Evolutionary conservation across 1,139 yeast species (phyloP), one percentile per base, ranked within the genome.

Genomic region (Yamadazyma oceani): DNA sequence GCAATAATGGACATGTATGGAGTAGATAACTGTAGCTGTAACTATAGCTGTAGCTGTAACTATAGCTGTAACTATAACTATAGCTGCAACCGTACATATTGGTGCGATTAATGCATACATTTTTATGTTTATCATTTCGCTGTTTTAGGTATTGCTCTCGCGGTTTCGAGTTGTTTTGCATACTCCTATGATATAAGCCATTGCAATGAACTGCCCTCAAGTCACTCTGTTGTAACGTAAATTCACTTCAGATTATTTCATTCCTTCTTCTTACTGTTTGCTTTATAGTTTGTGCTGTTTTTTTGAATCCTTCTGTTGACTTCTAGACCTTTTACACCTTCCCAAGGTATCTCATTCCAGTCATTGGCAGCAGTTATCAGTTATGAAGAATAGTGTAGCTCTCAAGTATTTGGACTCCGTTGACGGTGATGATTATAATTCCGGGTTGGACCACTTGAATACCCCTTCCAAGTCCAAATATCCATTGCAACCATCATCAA

Each of bases 401-500:
- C 50, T 60, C 34, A 52, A 60, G 48, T 66, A 66, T 41, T 51
- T 66, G 36, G 68, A 63, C 34, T 50, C 65, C 3, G 50, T 66
- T 23, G 55, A 55, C 33, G 63, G 60, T 41, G 24, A 48, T 41
- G 36, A 35, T 16, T 16, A 30, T 16, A 11, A 16, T 12, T 16
- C 13, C 12, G 21, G 21, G 8, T 19, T 19, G 21, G 21, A 19
- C 8, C 21, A 27, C 8, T 19, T 19, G 21, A 19, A 19, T 19
- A 40, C 57, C 9, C 54, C 60, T 5, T 42, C 53, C 13, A 51
- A 60, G 39, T 37, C 53, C 14, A 51, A 60, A 39, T 37, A 52
- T 35, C 69, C 70, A 1, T 53, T 65, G 31, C 62, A 56, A 41
- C 73, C 72, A 6, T 47, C 70, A 3, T 52, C 48, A 26, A 60